Evolutionary conservation across 345 rosid species (phyloP).

Genomic region (Brassica carinata): DNA sequence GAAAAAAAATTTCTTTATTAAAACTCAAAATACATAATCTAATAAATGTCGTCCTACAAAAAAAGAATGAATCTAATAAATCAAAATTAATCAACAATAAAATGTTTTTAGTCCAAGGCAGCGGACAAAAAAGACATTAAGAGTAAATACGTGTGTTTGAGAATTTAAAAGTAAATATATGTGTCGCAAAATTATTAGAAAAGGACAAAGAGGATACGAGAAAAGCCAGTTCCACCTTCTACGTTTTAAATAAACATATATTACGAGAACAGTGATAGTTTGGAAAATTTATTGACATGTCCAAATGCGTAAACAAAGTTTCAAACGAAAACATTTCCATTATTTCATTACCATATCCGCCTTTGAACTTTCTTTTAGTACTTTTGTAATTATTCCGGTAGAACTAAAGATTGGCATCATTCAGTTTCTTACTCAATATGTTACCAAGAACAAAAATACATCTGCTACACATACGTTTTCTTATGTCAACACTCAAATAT

Average conservation of each 20-base stretch:
- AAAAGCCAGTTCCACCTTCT: conserved; percentile 35
- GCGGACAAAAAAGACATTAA: not conserved
- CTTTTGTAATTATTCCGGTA: not conserved
- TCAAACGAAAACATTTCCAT: not conserved
- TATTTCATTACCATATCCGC: not conserved
- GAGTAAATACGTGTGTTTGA: not conserved
- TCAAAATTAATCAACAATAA: not conserved
- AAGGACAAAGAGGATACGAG: conserved; percentile 28
- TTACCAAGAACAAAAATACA: not conserved
- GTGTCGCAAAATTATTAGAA: conserved; percentile 26
- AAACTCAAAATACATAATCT: not conserved
- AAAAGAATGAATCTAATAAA: not conserved
- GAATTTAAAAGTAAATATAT: not conserved
- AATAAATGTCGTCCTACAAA: not conserved
- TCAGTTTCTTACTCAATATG: not conserved
- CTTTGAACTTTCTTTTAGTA: not conserved
- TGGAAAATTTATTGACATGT: conserved; percentile 18
- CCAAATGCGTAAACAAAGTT: conserved; percentile 6
- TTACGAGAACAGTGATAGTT: not conserved
- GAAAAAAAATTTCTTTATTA: too few species aligned
- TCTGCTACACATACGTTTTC: not conserved
- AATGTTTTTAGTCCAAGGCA: conserved; percentile 11
- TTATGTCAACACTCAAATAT: not conserved
- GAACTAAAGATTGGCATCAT: conserved; percentile 13
- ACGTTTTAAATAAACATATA: not conserved